phyloP scores from a whole-genome alignment of 2,329 filamentous ascomycete species.

The Aspergillus awamori region DNA sequence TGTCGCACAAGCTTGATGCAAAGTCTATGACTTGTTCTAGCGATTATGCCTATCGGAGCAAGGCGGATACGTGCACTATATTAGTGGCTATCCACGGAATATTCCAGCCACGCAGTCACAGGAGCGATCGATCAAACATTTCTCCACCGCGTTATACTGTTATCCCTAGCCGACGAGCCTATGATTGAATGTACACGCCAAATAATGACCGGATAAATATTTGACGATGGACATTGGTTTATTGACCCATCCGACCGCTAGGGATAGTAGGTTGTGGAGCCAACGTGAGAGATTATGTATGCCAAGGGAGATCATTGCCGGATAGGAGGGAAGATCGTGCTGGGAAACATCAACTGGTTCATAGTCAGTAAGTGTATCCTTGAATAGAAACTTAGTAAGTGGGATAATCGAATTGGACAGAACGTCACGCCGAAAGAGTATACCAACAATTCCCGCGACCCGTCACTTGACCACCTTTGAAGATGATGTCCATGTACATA shows the following conservation, averaged over 20 bases:
- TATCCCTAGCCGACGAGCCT: neutral
- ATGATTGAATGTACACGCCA: neutral
- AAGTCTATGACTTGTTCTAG: neutral
- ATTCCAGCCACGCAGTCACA: neutral
- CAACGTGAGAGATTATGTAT: conserved; percentile 1
- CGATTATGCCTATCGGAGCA: neutral
- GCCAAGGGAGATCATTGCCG: conserved; percentile 1
- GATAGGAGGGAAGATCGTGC: neutral
- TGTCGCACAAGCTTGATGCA: neutral
- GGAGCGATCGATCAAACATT: neutral
- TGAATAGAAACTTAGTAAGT: neutral
- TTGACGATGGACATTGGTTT: neutral
- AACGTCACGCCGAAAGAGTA: neutral
- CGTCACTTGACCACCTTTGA: neutral
- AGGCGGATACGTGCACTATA: neutral
- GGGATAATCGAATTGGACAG: neutral
- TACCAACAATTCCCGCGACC: neutral
- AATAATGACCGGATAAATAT: neutral
- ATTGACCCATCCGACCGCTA: neutral
- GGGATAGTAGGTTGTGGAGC: neutral
- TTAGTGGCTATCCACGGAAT: neutral
- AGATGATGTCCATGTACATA: neutral
- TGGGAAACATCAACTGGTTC: neutral
- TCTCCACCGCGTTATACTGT: neutral
- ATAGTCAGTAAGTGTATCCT: neutral